Percentiles rank a stretch among this genome's conserved stretches.
Conservation (phyloP, 495 filamentous ascomycete genomes). For the Neohortaea acidophila region DNA sequence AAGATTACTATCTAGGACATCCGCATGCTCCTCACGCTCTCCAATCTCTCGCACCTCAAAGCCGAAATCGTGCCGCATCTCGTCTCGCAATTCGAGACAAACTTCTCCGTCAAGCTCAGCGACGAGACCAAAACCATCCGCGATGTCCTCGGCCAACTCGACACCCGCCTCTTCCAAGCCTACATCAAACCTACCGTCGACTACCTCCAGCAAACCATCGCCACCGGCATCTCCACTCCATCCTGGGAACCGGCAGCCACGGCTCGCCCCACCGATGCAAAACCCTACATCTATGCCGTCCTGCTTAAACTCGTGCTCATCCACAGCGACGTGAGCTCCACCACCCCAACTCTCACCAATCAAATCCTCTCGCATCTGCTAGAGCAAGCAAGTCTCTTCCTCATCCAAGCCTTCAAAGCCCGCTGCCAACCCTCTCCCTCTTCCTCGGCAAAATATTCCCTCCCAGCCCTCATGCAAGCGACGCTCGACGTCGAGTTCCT, state of each 20-base stretch:
- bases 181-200: constrained; percentile 65
- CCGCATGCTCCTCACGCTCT: constrained; percentile 81
- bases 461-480: constrained; percentile 84
- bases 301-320: constrained; percentile 71
- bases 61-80: constrained; percentile 65
- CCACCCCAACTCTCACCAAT: constrained; percentile 47
- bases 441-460: constrained; percentile 43
- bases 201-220: constrained; percentile 46
- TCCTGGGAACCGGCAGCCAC: constrained; percentile 41
- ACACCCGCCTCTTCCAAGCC: constrained; percentile 72
- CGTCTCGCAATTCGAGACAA: constrained; percentile 71
- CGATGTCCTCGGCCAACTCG: constrained; percentile 78
- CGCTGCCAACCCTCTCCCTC: too few relatives aligned
- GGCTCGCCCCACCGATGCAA: constrained; percentile 54
- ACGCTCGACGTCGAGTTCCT: constrained; percentile 95
- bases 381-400: constrained; percentile 53
- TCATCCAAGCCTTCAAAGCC: constrained; percentile 38
- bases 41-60: constrained; percentile 69
- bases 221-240: constrained; percentile 50
- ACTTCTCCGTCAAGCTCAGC: constrained; percentile 78
- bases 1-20: constrained; percentile 53
- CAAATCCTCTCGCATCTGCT: constrained; percentile 69
- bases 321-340: constrained; percentile 83
- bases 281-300: constrained; percentile 75
- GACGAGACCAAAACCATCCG: constrained; percentile 81